A percentile compares a stretch with the other conserved stretches of the same genome.
phyloP scores from a whole-genome alignment of 2,329 filamentous ascomycete species.

The Xylariaceae sp. region DNA sequence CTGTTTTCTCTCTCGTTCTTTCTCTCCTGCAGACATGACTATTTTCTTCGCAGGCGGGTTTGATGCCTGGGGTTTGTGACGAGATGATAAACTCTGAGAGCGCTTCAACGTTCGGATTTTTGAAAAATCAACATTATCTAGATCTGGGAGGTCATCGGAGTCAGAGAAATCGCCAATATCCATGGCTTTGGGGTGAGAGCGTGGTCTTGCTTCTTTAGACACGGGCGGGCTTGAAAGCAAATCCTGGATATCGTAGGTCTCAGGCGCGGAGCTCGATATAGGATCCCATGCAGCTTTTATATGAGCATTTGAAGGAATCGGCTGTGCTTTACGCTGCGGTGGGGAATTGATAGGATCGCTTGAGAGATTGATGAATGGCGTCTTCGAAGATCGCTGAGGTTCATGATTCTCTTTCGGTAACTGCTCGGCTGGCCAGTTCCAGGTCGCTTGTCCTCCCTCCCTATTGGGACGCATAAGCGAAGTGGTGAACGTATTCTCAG shows the following conservation, averaged over 20 bases:
- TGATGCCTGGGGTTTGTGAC: conserved; percentile 29
- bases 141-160: conserved; percentile 58
- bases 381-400: conserved; percentile 25
- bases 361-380: conserved; percentile 38
- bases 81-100: conserved; percentile 29
- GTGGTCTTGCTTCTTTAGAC: conserved; percentile 25
- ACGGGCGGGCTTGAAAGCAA: conserved; percentile 24
- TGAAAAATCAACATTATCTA: conserved; percentile 49
- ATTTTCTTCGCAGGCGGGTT: conserved; percentile 18
- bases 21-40: conserved; percentile 46
- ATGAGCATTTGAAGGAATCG: conserved; percentile 30
- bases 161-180: conserved; percentile 42
- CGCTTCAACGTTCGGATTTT: conserved; percentile 33
- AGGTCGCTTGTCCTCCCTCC: neutral
- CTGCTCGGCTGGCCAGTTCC: conserved; percentile 8
- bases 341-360: conserved; percentile 35
- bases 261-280: conserved; percentile 61
- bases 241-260: conserved; percentile 38
- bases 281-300: conserved; percentile 52
- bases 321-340: conserved; percentile 16
- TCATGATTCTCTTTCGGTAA: conserved; percentile 6
- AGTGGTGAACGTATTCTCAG: conserved; percentile 31
- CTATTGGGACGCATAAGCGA: conserved; percentile 26
- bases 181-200: conserved; percentile 46
- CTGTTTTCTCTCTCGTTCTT: conserved; percentile 48